Evolutionary conservation across 345 rosid genomes (phyloP), one percentile per base, ranked within the genome.

Genomic region (Corchorus olitorius): DNA sequence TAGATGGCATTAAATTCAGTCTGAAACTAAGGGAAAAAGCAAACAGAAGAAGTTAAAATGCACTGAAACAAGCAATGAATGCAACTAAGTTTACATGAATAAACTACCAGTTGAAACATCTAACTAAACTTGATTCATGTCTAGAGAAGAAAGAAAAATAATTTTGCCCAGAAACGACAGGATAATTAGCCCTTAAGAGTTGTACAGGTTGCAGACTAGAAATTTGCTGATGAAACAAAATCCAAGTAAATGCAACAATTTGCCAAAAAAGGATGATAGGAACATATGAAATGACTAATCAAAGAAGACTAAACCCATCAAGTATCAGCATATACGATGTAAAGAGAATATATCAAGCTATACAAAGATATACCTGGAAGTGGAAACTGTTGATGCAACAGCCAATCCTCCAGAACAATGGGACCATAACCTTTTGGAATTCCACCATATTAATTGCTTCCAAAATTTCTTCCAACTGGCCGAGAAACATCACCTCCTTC

Each of bases 401-500:
- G 12, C 94, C 89, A 27, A 92, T 89, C 77, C 92, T 82, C 85
- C 86, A 85, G 83, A 92, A 94, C 83, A 94, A 88, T 5, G 92
- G 88, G 11, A 88, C 84, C 98, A 92, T 90, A 75, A 92, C 80
- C 84, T 87, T 90, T 78, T 92, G 93, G 46, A 92, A 94, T 54
- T 94, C 98, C 79, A 88, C 86, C 79, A 88, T 83, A 67, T 86
- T 91, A 76, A 89, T 90, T 20, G 79, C 83, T 82, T 94, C 97
- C 78, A 94, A 74, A 81, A 94, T 89, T 81, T 92, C 98, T 79
- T 94, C 97, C 69, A 92, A 77, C 84, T 94, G 96, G 0, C 94
- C 87, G 6, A 94, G 84, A 81, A 94, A 90, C 96, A 94, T 91
- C 56, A 92, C 91, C 87, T 94, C 98, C 79, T 94, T 94, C 83